These are phyloP conservation scores for Colletotrichum siamense DNA, from an alignment of 2,329 filamentous ascomycete genomes.

Conservation along the genomic window DNA sequence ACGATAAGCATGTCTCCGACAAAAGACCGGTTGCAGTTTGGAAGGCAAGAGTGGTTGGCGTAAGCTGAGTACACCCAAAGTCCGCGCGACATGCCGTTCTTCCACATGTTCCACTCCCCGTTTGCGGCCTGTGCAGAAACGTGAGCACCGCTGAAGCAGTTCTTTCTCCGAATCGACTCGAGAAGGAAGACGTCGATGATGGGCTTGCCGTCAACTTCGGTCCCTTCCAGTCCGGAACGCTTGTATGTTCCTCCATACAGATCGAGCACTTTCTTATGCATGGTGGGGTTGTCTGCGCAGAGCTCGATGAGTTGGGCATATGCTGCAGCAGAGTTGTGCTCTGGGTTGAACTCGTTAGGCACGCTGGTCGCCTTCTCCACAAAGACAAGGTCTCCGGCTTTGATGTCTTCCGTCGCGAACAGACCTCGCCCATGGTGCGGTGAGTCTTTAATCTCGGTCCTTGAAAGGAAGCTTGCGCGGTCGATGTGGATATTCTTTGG, in stretches of 20 bases:
- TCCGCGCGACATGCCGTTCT: slow-evolving; percentile 28
- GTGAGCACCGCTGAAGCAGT: slow-evolving; percentile 41
- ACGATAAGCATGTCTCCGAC: slow-evolving; percentile 37
- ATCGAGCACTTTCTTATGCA: slow-evolving; percentile 36
- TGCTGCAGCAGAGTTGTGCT: slow-evolving; percentile 45
- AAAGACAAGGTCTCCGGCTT: slow-evolving; percentile 45
- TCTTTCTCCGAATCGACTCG: slow-evolving; percentile 45
- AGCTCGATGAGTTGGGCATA: slow-evolving; percentile 45
- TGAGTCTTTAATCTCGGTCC: slow-evolving; percentile 36
- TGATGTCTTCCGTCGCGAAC: slow-evolving; percentile 42
- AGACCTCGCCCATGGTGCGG: slow-evolving; percentile 43
- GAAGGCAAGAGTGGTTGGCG: slow-evolving; percentile 42
- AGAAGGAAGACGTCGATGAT: slow-evolving; percentile 44
- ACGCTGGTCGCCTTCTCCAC: slow-evolving; percentile 46
- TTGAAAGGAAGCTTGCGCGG: slow-evolving; percentile 36
- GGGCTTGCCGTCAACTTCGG: slow-evolving; percentile 36
- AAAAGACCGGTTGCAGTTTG: slow-evolving; percentile 36
- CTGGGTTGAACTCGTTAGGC: slow-evolving; percentile 46
- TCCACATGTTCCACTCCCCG: slow-evolving; percentile 25
- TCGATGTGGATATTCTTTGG: slow-evolving; percentile 22
- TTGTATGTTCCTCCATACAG: slow-evolving; percentile 40
- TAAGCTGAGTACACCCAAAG: slow-evolving; percentile 39
- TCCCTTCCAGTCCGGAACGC: slow-evolving; percentile 33
- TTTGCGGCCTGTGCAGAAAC: slow-evolving; percentile 34
- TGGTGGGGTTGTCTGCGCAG: slow-evolving; percentile 42